Conservation (phyloP, 441 rosid species). For the Euphorbia celastroides region DNA sequence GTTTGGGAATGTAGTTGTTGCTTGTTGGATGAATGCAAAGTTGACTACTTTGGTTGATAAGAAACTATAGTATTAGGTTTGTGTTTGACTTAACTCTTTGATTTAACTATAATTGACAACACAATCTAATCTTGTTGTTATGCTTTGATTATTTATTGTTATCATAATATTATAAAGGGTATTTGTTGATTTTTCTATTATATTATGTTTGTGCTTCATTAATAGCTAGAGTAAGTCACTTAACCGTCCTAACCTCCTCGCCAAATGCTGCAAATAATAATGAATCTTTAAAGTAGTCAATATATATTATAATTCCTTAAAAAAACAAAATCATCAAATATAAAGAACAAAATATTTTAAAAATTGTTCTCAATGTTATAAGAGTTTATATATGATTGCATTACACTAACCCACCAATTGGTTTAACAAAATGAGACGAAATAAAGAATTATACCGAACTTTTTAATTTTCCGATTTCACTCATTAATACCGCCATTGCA, state of each 20-base stretch:
- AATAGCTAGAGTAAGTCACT: constrained; percentile 21
- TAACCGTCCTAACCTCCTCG: constrained; percentile 17
- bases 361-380: too few relatives aligned
- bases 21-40: constrained; percentile 22
- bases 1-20: constrained; percentile 23
- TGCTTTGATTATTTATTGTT: constrained; percentile 18
- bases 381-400: too few relatives aligned
- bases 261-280: constrained; percentile 7
- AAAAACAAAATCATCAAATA: too few relatives aligned
- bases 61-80: not conserved
- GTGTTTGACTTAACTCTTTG: constrained; percentile 23
- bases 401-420: too few relatives aligned
- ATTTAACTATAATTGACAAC: not conserved
- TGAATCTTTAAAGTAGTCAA: too few relatives aligned
- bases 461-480: too few relatives aligned
- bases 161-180: not conserved
- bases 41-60: constrained; percentile 15
- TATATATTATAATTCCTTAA: too few relatives aligned
- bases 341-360: too few relatives aligned
- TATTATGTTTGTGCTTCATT: not conserved
- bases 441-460: too few relatives aligned
- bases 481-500: too few relatives aligned
- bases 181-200: constrained; percentile 4
- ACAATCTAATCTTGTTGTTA: constrained; percentile 25
- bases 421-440: too few relatives aligned